These are phyloP conservation scores for Penstemon barbatus DNA, from an alignment of 257 asterid species.

Conservation along the genomic window DNA sequence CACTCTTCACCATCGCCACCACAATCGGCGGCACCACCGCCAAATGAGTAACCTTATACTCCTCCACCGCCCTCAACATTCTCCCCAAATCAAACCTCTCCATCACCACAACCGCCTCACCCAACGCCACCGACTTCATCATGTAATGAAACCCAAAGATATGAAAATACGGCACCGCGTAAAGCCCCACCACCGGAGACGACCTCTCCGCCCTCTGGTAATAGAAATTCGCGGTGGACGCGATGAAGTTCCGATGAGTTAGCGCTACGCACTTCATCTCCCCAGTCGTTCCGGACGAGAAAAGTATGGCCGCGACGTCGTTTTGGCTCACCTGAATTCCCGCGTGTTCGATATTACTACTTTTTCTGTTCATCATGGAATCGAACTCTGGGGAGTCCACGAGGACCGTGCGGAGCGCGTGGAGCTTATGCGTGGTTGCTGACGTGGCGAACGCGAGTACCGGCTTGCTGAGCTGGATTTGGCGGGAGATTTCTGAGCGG, in stretches of 20 bases:
- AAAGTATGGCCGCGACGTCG: slow-evolving; percentile 59
- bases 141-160: slow-evolving; percentile 41
- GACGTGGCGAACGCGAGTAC: slow-evolving; percentile 48
- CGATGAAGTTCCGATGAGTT: slow-evolving; percentile 55
- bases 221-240: slow-evolving; percentile 27
- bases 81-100: slow-evolving; percentile 46
- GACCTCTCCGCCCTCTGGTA: slow-evolving; percentile 24
- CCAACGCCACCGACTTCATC: slow-evolving; percentile 48
- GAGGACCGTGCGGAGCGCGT: slow-evolving; percentile 28
- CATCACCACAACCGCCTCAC: slow-evolving; percentile 54
- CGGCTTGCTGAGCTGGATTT: slow-evolving; percentile 38
- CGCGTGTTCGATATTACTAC: background rate
- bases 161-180: slow-evolving; percentile 53
- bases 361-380: slow-evolving; percentile 29
- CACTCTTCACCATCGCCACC: slow-evolving; percentile 52
- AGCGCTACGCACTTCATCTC: slow-evolving; percentile 52
- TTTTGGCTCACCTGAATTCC: slow-evolving; percentile 38
- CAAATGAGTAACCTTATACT: slow-evolving; percentile 42
- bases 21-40: slow-evolving; percentile 58
- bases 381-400: slow-evolving; percentile 50
- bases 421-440: slow-evolving; percentile 34
- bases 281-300: slow-evolving; percentile 75
- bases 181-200: slow-evolving; percentile 36
- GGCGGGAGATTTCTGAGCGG: slow-evolving; percentile 37
- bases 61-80: slow-evolving; percentile 53